Base-by-base conservation (phyloP, 208 protist species). In the Acanthamoeba quina region DNA sequence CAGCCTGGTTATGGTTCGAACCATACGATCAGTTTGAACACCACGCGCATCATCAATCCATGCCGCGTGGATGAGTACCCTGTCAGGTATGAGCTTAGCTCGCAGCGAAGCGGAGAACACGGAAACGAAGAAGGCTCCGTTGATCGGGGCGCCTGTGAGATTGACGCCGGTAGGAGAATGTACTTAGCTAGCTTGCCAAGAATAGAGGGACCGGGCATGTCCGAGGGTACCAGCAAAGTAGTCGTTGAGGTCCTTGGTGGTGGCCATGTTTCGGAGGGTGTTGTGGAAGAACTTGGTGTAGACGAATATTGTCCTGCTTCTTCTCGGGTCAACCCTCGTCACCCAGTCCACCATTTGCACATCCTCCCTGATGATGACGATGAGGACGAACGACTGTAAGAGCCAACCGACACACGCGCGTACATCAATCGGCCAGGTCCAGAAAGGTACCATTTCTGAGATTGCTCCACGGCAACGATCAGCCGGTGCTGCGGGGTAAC, bases 41-140 rank as follows among this genome's bases (percentile, higher is more conserved):
- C 70, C 94, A 41, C 31, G 86, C 94, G 66, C 94, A 80, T 34
- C 92, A 96, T 66, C 93, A 34, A n/a, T 91, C 64, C 47, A 94
- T 72, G 3, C 31, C 11, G 54, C 15, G 17, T 21, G 17, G 19
- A 58, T 21, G 0, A 2, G 0, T 58, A 68, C 47, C 5, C 83
- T 49, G 1, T 91, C 15, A 37, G 94, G 90, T 19, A 49, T 89
- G 13, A 94, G 70, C 29, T 64, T 31, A 13, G 29, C 9, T 19
- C 78, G 7, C n/a, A 93, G 19, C 31, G 76, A 52, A 11, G 90
- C 60, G 1, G n/a, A 64, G 72, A 95, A 95, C 19, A 95, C 34
- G 9, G 96, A 95, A 0, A 93, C 74, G 31, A 96, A 96, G 83
- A 96, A 96, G 6, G 86, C 85, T 31, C 64, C 70, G 1, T 88